Evolutionary conservation across 306 rosid genomes (phyloP).

Genomic region (Ochetophila trinervis): DNA sequence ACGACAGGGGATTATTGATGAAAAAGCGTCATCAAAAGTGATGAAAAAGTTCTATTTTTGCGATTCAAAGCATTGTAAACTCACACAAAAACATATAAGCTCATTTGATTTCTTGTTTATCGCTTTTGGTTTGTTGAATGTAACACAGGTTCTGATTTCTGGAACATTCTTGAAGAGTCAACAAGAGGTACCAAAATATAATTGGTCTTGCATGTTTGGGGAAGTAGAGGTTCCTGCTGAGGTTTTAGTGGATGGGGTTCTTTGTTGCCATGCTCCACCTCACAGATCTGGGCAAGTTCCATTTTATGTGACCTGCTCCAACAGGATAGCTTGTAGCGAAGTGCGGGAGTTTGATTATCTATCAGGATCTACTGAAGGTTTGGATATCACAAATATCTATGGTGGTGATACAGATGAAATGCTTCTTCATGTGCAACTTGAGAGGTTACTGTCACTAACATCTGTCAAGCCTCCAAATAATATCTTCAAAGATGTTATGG

Average conservation of each 20-base stretch:
- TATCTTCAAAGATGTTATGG: slow-evolving; percentile 35
- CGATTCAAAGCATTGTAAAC: background rate
- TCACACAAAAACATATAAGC: background rate
- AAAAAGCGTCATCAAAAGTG: too few species aligned
- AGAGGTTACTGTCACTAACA: slow-evolving; percentile 45
- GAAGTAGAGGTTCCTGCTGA: slow-evolving; percentile 88
- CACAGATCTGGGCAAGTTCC: slow-evolving; percentile 68
- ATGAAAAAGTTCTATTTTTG: too few species aligned
- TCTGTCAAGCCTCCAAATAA: slow-evolving; percentile 40
- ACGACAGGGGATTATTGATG: too few species aligned
- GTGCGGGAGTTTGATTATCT: slow-evolving; percentile 76
- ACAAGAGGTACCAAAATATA: slow-evolving; percentile 34
- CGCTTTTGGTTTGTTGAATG: slow-evolving; percentile 15
- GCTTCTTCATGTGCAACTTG: slow-evolving; percentile 48
- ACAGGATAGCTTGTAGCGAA: slow-evolving; percentile 90
- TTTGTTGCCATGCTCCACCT: slow-evolving; percentile 75
- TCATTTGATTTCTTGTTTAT: slow-evolving; percentile 2
- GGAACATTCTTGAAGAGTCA: slow-evolving; percentile 62
- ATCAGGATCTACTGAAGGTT: slow-evolving; percentile 44
- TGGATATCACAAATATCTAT: slow-evolving; percentile 38
- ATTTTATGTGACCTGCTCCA: slow-evolving; percentile 83
- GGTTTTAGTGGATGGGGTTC: slow-evolving; percentile 67
- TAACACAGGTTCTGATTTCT: slow-evolving; percentile 63
- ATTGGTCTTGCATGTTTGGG: slow-evolving; percentile 95
- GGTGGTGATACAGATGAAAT: slow-evolving; percentile 37